These are phyloP conservation scores for Phytophthora ramorum DNA, from an alignment of 352 stramenopile species.

Conservation along the genomic window DNA sequence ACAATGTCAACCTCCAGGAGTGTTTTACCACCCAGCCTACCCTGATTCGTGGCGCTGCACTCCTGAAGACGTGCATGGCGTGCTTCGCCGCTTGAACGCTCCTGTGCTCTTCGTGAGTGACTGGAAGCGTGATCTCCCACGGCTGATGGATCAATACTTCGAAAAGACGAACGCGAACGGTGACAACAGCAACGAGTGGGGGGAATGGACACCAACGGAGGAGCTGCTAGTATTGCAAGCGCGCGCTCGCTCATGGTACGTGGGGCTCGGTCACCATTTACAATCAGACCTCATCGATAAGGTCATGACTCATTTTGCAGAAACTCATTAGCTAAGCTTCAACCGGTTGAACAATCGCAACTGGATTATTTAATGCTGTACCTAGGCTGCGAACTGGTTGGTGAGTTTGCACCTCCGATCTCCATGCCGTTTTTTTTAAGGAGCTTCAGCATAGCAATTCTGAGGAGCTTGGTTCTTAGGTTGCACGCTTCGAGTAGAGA, in stretches of 20 bases:
- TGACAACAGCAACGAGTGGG: slow-evolving; percentile 18
- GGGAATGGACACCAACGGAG: slow-evolving; percentile 37
- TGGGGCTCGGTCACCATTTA: slow-evolving; percentile 46
- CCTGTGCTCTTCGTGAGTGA: slow-evolving; percentile 67
- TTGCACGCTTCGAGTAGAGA: neutral
- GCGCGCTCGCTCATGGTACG: slow-evolving; percentile 47
- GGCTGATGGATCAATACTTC: slow-evolving; percentile 48
- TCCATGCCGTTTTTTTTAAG: neutral
- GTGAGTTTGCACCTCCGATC: neutral
- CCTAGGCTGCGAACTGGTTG: too few relatives aligned
- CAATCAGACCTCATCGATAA: slow-evolving; percentile 52
- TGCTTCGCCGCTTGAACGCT: slow-evolving; percentile 56
- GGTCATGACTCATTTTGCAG: slow-evolving; percentile 43
- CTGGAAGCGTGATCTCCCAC: slow-evolving; percentile 60
- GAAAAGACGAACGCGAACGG: slow-evolving; percentile 8
- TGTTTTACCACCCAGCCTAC: slow-evolving; percentile 69
- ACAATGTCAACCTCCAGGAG: slow-evolving; percentile 43
- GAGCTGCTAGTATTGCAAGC: slow-evolving; percentile 46
- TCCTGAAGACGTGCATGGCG: slow-evolving; percentile 58
- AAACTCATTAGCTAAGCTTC: slow-evolving; percentile 8
- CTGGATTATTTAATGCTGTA: slow-evolving; percentile 4
- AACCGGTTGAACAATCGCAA: neutral
- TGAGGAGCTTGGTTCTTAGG: neutral
- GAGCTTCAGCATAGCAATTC: neutral
- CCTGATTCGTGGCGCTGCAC: slow-evolving; percentile 63